Evolutionary conservation across 805 yeast genomes (phyloP).

Genomic region (Yarrowia alimentaria): DNA sequence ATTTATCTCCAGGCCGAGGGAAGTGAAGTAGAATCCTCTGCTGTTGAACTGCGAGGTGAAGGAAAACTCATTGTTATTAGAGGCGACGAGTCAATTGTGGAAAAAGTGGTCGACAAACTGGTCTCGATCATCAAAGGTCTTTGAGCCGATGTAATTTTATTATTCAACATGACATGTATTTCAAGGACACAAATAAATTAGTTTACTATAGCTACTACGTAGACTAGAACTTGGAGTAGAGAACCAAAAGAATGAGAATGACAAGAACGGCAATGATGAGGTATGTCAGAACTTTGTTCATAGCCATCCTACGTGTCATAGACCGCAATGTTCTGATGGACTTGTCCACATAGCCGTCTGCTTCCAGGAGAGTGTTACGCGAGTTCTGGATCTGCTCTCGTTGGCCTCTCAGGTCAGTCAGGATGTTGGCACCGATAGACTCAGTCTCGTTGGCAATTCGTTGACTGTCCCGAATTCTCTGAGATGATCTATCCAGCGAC

Average conservation of each 20-base stretch:
- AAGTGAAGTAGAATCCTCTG: slow-evolving; percentile 32
- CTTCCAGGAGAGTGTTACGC: slow-evolving; percentile 80
- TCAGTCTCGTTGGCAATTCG: slow-evolving; percentile 92
- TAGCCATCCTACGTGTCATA: slow-evolving; percentile 91
- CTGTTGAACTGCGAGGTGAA: slow-evolving; percentile 31
- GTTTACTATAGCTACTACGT: slow-evolving; percentile 40
- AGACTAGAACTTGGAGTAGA: slow-evolving; percentile 81
- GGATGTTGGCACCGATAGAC: slow-evolving; percentile 81
- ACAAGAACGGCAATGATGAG: slow-evolving; percentile 88
- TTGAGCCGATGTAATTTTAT: slow-evolving; percentile 9
- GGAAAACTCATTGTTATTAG: slow-evolving; percentile 33
- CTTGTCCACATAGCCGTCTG: slow-evolving; percentile 90
- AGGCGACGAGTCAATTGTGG: slow-evolving; percentile 31
- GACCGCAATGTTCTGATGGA: slow-evolving; percentile 79
- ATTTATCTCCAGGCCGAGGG: slow-evolving; percentile 32
- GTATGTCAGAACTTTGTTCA: slow-evolving; percentile 84
- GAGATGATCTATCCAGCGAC: slow-evolving; percentile 75
- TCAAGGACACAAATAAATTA: too few relatives aligned
- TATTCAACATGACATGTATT: too few relatives aligned
- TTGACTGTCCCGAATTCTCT: slow-evolving; percentile 81
- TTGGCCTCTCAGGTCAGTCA: slow-evolving; percentile 85
- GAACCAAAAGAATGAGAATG: slow-evolving; percentile 73
- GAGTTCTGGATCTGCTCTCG: slow-evolving; percentile 87
- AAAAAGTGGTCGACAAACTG: slow-evolving; percentile 32
- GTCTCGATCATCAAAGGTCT: slow-evolving; percentile 20